Base-by-base conservation (phyloP, 2,329 filamentous ascomycete genomes). In the Claviceps maximensis region DNA sequence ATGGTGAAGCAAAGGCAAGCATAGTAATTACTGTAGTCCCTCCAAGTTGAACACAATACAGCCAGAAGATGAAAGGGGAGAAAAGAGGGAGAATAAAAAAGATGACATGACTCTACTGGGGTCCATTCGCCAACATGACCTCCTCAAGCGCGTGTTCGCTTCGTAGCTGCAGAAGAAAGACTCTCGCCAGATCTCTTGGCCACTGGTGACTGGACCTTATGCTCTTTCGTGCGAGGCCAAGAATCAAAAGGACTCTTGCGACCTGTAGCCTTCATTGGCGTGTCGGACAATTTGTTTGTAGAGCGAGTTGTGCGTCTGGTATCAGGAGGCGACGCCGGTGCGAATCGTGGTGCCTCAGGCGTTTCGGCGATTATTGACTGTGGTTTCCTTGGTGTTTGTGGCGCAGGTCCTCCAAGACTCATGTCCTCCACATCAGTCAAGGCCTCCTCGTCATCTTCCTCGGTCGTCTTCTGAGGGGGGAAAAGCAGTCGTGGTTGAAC, bases 401-500 rank as follows among this genome's bases (percentile, higher is more conserved):
- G 63, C 9, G 58, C 56, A 21, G 59, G 55, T 13, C 60, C 65
- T 19, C 36, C 29, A 52, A 53, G 38, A 58, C 74, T 71, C 44
- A 63, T 67, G 40, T 69, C 80, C 59, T 83, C 79, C 44, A 81
- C 73, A 60, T 83, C 75, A 38, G 80, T 80, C 54, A 69, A 65
- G 6, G 77, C 77, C 62, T 86, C 81, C 51, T 82, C 80, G 51
- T 82, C 80, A 51, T 82, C 76, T 1, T 73, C 66, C 29, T 70
- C 68, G 59, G 62, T 67, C 59, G 63, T 71, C 58, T 74, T 74
- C 56, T 71, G 71, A 42, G 70, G 67, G 4, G 82, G 79, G 69
- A 88, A 90, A 8, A 90, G 76, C 9, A 88, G 76, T 36, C 84
- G 80, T 15, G 86, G 86, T 67, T 86, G 84, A 63, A 89, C 75